A percentile compares a stretch with the other conserved stretches of the same genome.
Conservation (phyloP, 257 asterid genomes). For the Perilla frutescens region DNA sequence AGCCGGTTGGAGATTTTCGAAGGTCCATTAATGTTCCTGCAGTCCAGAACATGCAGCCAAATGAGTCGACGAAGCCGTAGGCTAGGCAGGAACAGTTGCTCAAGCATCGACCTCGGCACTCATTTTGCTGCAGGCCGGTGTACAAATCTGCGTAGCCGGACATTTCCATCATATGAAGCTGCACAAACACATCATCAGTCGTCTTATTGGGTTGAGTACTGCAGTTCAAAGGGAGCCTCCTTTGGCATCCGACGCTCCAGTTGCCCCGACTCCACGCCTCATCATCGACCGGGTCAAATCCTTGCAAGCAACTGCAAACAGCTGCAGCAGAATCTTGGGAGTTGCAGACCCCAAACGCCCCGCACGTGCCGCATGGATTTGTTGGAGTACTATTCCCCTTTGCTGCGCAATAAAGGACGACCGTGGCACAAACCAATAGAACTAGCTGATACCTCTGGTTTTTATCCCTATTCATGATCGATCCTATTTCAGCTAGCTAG, state of each 20-base stretch:
- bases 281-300: background rate
- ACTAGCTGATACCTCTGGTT: no score
- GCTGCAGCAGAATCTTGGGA: background rate
- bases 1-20: background rate
- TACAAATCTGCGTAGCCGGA: background rate
- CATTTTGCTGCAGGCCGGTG: background rate
- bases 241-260: background rate
- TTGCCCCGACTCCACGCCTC: conserved; percentile 6
- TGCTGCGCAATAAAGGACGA: background rate
- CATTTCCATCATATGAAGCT: conserved; percentile 5
- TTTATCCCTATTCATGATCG: no score
- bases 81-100: conserved; percentile 15
- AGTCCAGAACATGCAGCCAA: conserved; percentile 16
- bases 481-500: no score
- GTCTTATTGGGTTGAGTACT: background rate
- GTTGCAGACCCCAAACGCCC: background rate
- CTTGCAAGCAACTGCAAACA: conserved; percentile 4
- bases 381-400: background rate
- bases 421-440: no score
- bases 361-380: background rate
- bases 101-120: background rate
- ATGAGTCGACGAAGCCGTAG: background rate
- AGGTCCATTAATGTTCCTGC: background rate
- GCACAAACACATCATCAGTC: background rate
- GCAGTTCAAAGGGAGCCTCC: no score